Percentiles rank a stretch among this genome's conserved stretches.
phyloP scores from a whole-genome alignment of 2,329 filamentous ascomycete species.

The Rhynchosporium graminicola region DNA sequence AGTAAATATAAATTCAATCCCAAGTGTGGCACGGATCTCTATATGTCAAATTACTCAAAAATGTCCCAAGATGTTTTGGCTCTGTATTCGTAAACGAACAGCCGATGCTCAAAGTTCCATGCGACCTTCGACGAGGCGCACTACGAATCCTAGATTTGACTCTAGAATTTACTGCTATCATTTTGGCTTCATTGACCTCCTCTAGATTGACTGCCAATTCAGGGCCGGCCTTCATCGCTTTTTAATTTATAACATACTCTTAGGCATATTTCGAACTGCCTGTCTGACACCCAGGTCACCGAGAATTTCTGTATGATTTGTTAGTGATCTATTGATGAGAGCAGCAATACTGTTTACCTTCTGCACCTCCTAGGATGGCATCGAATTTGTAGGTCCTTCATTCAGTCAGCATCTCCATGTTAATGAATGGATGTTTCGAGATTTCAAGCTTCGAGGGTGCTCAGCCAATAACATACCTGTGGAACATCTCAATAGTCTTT shows the following conservation, averaged over 20 bases:
- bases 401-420: neutral
- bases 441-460: neutral
- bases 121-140: neutral
- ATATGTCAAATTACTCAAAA: too few relatives aligned
- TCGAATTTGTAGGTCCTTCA: slow-evolving; percentile 63
- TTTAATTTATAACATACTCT: slow-evolving; percentile 68
- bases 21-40: too few relatives aligned
- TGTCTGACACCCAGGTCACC: slow-evolving; percentile 81
- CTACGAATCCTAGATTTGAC: neutral
- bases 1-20: too few relatives aligned
- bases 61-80: too few relatives aligned
- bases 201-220: neutral
- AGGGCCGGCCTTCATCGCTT: neutral
- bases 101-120: too few relatives aligned
- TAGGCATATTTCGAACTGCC: slow-evolving; percentile 82
- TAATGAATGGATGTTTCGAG: neutral
- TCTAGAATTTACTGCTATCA: neutral
- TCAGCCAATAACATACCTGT: slow-evolving; percentile 52
- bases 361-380: slow-evolving; percentile 75
- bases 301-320: slow-evolving; percentile 60
- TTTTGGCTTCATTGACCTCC: neutral
- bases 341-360: slow-evolving; percentile 42
- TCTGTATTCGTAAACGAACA: too few relatives aligned
- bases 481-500: slow-evolving; percentile 78
- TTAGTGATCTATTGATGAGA: slow-evolving; percentile 13